A percentile compares a stretch with the other conserved stretches of the same genome.
phyloP scores from a whole-genome alignment of 2,329 filamentous ascomycete species.

The Colletotrichum tropicicola region DNA sequence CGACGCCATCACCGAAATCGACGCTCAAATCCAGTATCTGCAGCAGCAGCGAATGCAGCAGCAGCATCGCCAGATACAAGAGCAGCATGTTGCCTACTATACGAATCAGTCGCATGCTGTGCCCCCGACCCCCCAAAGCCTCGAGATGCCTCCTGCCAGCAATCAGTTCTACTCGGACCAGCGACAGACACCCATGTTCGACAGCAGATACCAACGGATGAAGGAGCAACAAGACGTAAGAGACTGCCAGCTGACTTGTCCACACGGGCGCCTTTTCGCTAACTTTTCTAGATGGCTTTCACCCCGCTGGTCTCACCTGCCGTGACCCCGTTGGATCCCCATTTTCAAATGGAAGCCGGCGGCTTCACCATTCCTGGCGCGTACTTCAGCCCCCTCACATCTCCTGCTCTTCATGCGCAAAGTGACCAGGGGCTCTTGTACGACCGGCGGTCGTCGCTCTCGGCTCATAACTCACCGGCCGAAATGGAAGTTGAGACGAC shows the following conservation, averaged over 20 bases:
- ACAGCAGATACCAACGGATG: slow-evolving; percentile 68
- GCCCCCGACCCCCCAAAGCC: slow-evolving; percentile 82
- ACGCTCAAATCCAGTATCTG: slow-evolving; percentile 72
- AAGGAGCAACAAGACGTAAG: slow-evolving; percentile 76
- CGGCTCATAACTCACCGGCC: slow-evolving; percentile 60
- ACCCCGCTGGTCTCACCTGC: slow-evolving; percentile 87
- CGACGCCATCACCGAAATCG: slow-evolving; percentile 66
- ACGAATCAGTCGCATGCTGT: slow-evolving; percentile 67
- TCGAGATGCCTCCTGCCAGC: slow-evolving; percentile 74
- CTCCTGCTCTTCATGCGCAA: slow-evolving; percentile 81
- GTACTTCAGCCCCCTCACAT: slow-evolving; percentile 86
- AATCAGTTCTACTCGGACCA: slow-evolving; percentile 68
- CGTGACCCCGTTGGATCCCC: slow-evolving; percentile 79
- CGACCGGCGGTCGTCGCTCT: slow-evolving; percentile 53
- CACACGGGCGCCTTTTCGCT: slow-evolving; percentile 36
- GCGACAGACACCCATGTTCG: slow-evolving; percentile 68
- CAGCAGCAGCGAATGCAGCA: slow-evolving; percentile 71
- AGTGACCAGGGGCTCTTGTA: slow-evolving; percentile 58
- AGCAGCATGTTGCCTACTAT: slow-evolving; percentile 58
- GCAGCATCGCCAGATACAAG: slow-evolving; percentile 65
- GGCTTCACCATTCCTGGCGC: slow-evolving; percentile 72
- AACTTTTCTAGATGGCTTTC: slow-evolving; percentile 70
- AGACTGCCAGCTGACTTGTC: slow-evolving; percentile 21
- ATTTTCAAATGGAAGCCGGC: slow-evolving; percentile 67
- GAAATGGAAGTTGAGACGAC: slow-evolving; percentile 64